A percentile compares a stretch with the other conserved stretches of the same genome.
Evolutionary conservation across 768 basidiomycete species (phyloP).

Genomic region (Boletus pseudo-olivaceus): DNA sequence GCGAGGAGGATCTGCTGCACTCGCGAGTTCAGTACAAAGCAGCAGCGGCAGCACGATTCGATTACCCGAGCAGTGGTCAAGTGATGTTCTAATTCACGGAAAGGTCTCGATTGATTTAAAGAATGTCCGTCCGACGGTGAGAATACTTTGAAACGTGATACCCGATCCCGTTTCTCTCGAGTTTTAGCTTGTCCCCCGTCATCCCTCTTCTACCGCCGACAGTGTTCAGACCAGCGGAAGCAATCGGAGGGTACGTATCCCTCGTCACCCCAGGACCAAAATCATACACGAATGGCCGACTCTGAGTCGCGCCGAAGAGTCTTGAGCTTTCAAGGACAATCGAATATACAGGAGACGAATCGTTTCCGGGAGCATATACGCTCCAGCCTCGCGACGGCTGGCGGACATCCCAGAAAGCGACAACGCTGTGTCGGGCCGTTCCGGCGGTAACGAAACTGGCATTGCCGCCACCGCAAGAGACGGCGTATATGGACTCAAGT

Average conservation of each 20-base stretch:
- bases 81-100: background rate
- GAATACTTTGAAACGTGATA: slow-evolving; percentile 51
- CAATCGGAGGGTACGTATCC: slow-evolving; percentile 51
- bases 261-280: slow-evolving; percentile 63
- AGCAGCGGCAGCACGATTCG: background rate
- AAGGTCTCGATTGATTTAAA: slow-evolving; percentile 1
- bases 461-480: slow-evolving; percentile 71
- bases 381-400: slow-evolving; percentile 63
- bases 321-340: slow-evolving; percentile 74
- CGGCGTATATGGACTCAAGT: slow-evolving; percentile 69
- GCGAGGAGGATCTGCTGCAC: background rate
- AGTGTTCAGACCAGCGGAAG: slow-evolving; percentile 24
- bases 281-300: slow-evolving; percentile 73
- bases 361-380: slow-evolving; percentile 76
- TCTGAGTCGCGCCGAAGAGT: slow-evolving; percentile 75
- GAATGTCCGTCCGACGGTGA: slow-evolving; percentile 25
- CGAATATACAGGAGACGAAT: slow-evolving; percentile 74
- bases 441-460: slow-evolving; percentile 70
- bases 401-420: slow-evolving; percentile 82
- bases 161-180: slow-evolving; percentile 39
- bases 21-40: background rate
- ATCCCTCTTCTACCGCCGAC: slow-evolving; percentile 12
- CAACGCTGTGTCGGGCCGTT: slow-evolving; percentile 69
- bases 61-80: background rate
- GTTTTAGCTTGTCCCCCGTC: slow-evolving; percentile 22